phyloP scores from a whole-genome alignment of 495 filamentous ascomycete genomes.

The Daldinia concentrica region DNA sequence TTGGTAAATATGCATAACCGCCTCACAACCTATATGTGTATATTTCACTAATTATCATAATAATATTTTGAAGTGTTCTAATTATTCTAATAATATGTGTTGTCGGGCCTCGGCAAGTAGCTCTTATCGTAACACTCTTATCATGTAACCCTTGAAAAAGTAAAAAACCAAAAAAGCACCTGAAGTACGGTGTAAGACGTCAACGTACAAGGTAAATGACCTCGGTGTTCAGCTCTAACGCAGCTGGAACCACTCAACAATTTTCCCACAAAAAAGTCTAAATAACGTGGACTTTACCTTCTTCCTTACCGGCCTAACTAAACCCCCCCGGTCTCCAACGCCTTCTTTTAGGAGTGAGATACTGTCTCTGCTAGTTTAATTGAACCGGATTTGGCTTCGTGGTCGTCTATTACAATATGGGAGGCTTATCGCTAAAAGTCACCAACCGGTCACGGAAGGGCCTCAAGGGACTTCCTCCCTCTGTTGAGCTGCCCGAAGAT shows the following conservation, averaged over 20 bases:
- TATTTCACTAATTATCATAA: not conserved
- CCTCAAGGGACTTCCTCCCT: constrained; percentile 75
- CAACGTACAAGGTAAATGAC: constrained; percentile 4
- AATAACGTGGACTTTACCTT: constrained; percentile 10
- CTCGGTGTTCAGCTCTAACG: constrained; percentile 15
- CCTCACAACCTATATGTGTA: too few relatives aligned
- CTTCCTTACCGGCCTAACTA: not conserved
- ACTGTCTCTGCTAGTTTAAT: constrained; percentile 8
- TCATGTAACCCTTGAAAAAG: not conserved
- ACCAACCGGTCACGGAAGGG: constrained; percentile 58
- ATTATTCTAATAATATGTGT: not conserved
- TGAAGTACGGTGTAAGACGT: not conserved
- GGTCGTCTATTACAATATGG: constrained; percentile 38
- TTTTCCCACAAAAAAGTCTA: constrained; percentile 35
- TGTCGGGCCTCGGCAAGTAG: not conserved
- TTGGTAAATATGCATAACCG: not conserved
- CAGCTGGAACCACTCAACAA: constrained; percentile 25
- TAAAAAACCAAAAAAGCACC: not conserved
- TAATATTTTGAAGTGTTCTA: not conserved
- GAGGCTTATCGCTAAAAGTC: constrained; percentile 55
- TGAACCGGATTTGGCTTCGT: not conserved
- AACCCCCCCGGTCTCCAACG: not conserved
- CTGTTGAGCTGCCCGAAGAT: constrained; percentile 67
- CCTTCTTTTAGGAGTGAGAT: constrained; percentile 4
- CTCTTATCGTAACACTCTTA: not conserved